phyloP scores from a whole-genome alignment of 2,329 filamentous ascomycete genomes.

The Ophiostoma novo-ulmi region DNA sequence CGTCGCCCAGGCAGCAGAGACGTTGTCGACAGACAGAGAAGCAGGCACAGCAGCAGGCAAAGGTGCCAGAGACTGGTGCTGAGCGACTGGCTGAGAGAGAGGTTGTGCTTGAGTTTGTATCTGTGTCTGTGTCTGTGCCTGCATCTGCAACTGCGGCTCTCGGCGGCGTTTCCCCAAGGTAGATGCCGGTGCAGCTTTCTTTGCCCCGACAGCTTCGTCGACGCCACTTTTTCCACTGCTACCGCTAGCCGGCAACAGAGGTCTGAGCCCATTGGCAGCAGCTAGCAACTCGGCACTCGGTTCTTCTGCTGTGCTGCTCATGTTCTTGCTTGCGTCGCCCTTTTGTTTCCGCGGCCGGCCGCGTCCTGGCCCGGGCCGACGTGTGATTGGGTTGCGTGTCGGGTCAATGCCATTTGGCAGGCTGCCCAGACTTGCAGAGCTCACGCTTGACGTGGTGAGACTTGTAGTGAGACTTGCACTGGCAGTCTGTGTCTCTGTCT shows the following conservation, averaged over 20 bases:
- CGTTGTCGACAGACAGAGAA: too few species aligned
- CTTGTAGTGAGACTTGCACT: not conserved
- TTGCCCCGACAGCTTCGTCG: not conserved
- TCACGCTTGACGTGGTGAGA: slow-evolving; percentile 12
- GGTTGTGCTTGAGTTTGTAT: not conserved
- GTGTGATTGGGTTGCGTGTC: slow-evolving; percentile 54
- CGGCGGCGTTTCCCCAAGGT: not conserved
- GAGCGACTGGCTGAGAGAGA: not conserved
- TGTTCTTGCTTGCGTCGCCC: not conserved
- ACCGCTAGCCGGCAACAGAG: not conserved
- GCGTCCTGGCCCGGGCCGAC: slow-evolving; percentile 54
- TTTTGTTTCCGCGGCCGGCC: slow-evolving; percentile 41
- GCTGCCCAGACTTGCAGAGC: too few species aligned
- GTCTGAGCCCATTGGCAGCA: not conserved
- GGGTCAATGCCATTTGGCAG: slow-evolving; percentile 43
- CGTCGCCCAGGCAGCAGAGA: not conserved
- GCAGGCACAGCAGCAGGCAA: not conserved
- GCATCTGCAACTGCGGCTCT: not conserved
- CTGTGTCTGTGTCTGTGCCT: not conserved
- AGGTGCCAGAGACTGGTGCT: not conserved
- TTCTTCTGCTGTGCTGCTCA: slow-evolving; percentile 22
- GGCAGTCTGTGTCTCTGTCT: not conserved
- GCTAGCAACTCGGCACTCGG: not conserved
- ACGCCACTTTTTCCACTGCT: not conserved
- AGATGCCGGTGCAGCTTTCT: not conserved